phyloP scores from a whole-genome alignment of 768 basidiomycete genomes.

The Pisolithus sp. region DNA sequence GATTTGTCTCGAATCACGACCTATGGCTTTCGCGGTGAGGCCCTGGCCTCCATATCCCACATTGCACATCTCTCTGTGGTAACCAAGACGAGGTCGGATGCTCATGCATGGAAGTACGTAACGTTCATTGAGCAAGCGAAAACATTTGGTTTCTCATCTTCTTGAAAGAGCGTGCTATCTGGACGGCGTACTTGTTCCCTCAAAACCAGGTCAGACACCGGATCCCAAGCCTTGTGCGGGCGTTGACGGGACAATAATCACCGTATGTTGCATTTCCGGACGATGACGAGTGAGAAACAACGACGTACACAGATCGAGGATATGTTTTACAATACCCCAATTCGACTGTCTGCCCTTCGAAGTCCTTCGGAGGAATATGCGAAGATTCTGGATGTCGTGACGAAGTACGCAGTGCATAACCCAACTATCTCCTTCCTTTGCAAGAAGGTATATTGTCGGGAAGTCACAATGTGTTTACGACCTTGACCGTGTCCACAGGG shows the following conservation, averaged over 20 bases:
- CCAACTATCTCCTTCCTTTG: slow-evolving; percentile 82
- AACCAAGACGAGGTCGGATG: slow-evolving; percentile 81
- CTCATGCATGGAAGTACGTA: slow-evolving; percentile 90
- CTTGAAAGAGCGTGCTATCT: slow-evolving; percentile 66
- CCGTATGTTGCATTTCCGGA: slow-evolving; percentile 38
- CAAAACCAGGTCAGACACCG: slow-evolving; percentile 61
- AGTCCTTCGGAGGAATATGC: slow-evolving; percentile 87
- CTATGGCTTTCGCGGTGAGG: slow-evolving; percentile 97
- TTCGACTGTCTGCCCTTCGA: slow-evolving; percentile 78
- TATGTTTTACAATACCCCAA: slow-evolving; percentile 89
- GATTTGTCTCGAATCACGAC: slow-evolving; percentile 82
- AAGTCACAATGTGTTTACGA: neutral
- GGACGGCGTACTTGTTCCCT: slow-evolving; percentile 66
- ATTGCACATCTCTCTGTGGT: slow-evolving; percentile 82
- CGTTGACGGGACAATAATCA: slow-evolving; percentile 89
- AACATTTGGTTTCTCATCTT: neutral
- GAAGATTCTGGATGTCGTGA: slow-evolving; percentile 85
- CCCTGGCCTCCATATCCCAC: slow-evolving; percentile 92
- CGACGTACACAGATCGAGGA: slow-evolving; percentile 73
- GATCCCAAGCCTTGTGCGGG: slow-evolving; percentile 91
- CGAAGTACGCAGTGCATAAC: slow-evolving; percentile 93
- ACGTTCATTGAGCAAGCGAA: neutral
- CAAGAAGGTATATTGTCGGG: slow-evolving; percentile 61
- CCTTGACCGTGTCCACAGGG: slow-evolving; percentile 38
- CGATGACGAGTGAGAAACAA: neutral